Percentiles rank a stretch among this genome's conserved stretches.
phyloP scores from a whole-genome alignment of 805 yeast species.

The Cyberlindnera xylosilytica region DNA sequence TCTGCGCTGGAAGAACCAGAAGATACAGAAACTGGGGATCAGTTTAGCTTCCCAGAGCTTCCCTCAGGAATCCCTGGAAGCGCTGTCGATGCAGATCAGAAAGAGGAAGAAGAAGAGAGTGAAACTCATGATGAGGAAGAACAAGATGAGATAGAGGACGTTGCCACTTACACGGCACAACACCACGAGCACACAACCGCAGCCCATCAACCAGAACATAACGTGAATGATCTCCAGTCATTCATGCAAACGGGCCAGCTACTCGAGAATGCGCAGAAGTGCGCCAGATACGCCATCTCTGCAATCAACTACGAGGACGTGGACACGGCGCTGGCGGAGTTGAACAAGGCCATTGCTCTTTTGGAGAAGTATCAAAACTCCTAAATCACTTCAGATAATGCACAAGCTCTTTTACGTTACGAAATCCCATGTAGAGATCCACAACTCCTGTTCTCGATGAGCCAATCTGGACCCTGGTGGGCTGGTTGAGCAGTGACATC shows the following conservation, averaged over 20 bases:
- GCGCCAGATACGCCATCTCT: constrained; percentile 68
- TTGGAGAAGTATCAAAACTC: constrained; percentile 2
- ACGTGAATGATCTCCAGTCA: constrained; percentile 19
- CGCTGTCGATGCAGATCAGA: neutral
- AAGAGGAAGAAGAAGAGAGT: constrained; percentile 3
- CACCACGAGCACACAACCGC: constrained; percentile 1
- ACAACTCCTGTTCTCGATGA: too few species aligned
- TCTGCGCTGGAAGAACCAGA: constrained; percentile 7
- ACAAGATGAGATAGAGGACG: constrained; percentile 1
- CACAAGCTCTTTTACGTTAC: too few species aligned
- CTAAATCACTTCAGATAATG: neutral
- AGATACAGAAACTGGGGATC: constrained; percentile 1
- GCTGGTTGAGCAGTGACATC: too few species aligned
- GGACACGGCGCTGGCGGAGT: constrained; percentile 46
- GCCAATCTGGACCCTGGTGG: too few species aligned
- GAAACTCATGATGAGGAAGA: constrained; percentile 1
- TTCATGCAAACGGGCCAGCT: constrained; percentile 33
- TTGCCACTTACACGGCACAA: neutral
- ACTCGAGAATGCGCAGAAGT: constrained; percentile 49
- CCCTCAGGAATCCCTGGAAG: constrained; percentile 8
- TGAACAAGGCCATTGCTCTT: constrained; percentile 8
- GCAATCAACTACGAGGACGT: constrained; percentile 70
- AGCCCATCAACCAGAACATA: constrained; percentile 3
- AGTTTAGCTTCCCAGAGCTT: constrained; percentile 10
- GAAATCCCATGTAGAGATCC: too few species aligned